phyloP scores from a whole-genome alignment of 2,329 filamentous ascomycete genomes.

The Bipolaris cookei region DNA sequence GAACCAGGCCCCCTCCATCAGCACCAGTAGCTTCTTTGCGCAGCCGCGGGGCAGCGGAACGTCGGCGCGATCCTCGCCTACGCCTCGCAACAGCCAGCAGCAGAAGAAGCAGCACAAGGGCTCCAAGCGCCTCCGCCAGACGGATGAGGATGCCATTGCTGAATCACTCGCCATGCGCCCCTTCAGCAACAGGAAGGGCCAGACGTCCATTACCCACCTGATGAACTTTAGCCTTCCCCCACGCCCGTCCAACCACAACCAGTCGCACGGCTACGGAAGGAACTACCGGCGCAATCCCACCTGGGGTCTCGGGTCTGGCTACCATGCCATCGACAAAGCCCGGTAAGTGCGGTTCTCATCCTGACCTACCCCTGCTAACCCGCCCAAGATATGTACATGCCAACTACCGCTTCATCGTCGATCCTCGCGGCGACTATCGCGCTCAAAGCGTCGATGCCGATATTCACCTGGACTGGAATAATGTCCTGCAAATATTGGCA shows the following conservation, averaged over 20 bases:
- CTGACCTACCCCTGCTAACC: constrained; percentile 10
- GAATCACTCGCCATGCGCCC: constrained; percentile 73
- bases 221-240: constrained; percentile 88
- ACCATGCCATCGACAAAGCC: constrained; percentile 90
- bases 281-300: constrained; percentile 70
- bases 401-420: constrained; percentile 96
- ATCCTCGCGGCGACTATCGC: constrained; percentile 78
- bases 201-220: constrained; percentile 95
- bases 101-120: constrained; percentile 83
- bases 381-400: constrained; percentile 80
- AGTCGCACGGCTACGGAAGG: constrained; percentile 61
- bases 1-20: constrained; percentile 52
- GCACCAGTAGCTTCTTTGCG: constrained; percentile 52
- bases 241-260: constrained; percentile 67
- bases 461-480: constrained; percentile 86
- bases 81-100: constrained; percentile 76
- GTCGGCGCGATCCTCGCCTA: constrained; percentile 48
- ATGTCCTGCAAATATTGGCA: constrained; percentile 88
- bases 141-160: constrained; percentile 86
- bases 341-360: constrained; percentile 59
- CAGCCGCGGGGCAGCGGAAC: constrained; percentile 53
- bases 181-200: constrained; percentile 77
- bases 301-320: constrained; percentile 86
- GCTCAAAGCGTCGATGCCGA: constrained; percentile 86
- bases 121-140: constrained; percentile 73